Evolutionary conservation across 257 asterid genomes (phyloP).

Genomic region (Henckelia pumila): DNA sequence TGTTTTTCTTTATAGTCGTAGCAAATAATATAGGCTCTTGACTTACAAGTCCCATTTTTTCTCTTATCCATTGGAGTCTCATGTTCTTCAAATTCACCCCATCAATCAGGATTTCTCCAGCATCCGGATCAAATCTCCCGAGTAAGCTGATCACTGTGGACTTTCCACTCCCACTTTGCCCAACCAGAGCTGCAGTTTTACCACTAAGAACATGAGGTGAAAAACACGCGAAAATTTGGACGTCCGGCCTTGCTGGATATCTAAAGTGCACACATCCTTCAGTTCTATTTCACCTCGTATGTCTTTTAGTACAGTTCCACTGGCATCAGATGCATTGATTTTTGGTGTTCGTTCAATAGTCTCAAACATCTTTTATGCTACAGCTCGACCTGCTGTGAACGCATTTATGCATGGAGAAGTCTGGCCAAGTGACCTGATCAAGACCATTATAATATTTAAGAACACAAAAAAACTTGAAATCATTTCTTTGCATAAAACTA

Average conservation of each 20-base stretch:
- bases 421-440: constrained; percentile 64
- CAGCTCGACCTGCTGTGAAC: constrained; percentile 66
- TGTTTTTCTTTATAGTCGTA: constrained; percentile 55
- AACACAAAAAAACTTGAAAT: background rate
- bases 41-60: constrained; percentile 67
- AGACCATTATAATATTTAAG: background rate
- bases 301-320: constrained; percentile 41
- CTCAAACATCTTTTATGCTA: constrained; percentile 72
- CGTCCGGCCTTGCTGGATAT: constrained; percentile 75
- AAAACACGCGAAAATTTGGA: constrained; percentile 54
- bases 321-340: constrained; percentile 41
- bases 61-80: constrained; percentile 56
- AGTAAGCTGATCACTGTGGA: constrained; percentile 68
- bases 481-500: background rate
- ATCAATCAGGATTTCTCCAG: constrained; percentile 60
- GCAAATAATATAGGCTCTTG: constrained; percentile 73
- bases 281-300: constrained; percentile 53
- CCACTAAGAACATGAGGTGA: constrained; percentile 47
- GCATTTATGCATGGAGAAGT: constrained; percentile 56
- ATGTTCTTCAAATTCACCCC: constrained; percentile 47
- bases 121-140: constrained; percentile 71
- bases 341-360: constrained; percentile 53
- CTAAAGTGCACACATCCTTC: constrained; percentile 51
- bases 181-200: constrained; percentile 64
- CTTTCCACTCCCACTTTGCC: constrained; percentile 80